Evolutionary conservation across 2,329 filamentous ascomycete genomes (phyloP).

Genomic region (Fusarium heterosporum): DNA sequence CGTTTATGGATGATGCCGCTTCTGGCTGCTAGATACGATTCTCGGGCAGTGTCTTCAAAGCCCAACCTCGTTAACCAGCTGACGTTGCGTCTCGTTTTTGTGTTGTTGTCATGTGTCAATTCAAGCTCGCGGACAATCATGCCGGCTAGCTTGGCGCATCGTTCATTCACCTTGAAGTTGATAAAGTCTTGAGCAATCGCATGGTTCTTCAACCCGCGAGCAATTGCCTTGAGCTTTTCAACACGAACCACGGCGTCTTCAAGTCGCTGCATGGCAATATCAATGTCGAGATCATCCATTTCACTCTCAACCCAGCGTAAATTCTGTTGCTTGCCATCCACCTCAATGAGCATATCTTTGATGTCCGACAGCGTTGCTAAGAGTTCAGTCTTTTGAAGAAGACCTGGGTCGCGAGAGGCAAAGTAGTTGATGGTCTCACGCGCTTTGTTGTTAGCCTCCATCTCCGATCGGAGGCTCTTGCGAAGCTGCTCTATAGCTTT

Average conservation of each 20-base stretch:
- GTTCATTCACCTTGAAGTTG: slow-evolving; percentile 88
- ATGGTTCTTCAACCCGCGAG: slow-evolving; percentile 85
- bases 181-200: slow-evolving; percentile 91
- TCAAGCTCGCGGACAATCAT: slow-evolving; percentile 82
- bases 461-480: slow-evolving; percentile 85
- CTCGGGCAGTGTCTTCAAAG: slow-evolving; percentile 89
- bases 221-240: slow-evolving; percentile 85
- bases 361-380: slow-evolving; percentile 82
- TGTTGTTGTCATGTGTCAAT: slow-evolving; percentile 80
- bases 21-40: slow-evolving; percentile 85
- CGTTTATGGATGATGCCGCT: slow-evolving; percentile 83
- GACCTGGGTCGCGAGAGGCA: slow-evolving; percentile 79
- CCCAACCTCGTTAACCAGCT: slow-evolving; percentile 87
- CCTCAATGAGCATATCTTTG: slow-evolving; percentile 92
- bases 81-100: slow-evolving; percentile 83
- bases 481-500: slow-evolving; percentile 94
- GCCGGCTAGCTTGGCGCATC: slow-evolving; percentile 79
- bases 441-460: slow-evolving; percentile 86
- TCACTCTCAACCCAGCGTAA: slow-evolving; percentile 95
- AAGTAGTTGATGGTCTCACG: slow-evolving; percentile 89
- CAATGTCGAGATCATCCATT: slow-evolving; percentile 95
- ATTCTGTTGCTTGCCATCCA: slow-evolving; percentile 96
- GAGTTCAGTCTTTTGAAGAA: slow-evolving; percentile 82
- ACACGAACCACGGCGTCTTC: slow-evolving; percentile 86
- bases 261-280: slow-evolving; percentile 90